phyloP scores from a whole-genome alignment of 306 rosid genomes.

The Oxytropis ochrocephala region DNA sequence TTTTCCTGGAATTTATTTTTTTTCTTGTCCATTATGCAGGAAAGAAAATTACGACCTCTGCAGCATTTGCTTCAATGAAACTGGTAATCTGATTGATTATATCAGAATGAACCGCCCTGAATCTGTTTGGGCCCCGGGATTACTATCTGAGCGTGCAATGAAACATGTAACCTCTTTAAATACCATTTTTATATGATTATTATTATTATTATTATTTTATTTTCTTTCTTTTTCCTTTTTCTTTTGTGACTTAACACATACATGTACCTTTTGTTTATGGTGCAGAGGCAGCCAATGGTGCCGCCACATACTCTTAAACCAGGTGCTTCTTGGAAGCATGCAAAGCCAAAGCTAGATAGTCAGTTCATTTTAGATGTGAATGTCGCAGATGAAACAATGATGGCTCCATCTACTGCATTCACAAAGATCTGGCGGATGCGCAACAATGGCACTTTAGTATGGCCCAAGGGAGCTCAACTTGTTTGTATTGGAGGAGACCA shows the following conservation, averaged over 20 bases:
- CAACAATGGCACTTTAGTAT: slow-evolving; percentile 54
- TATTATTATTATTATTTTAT: too few relatives aligned
- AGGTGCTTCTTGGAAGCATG: slow-evolving; percentile 19
- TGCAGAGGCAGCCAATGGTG: slow-evolving; percentile 38
- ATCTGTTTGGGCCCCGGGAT: slow-evolving; percentile 22
- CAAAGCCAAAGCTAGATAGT: slow-evolving; percentile 57
- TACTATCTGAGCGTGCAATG: slow-evolving; percentile 23
- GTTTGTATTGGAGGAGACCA: slow-evolving; percentile 74
- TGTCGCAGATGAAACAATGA: slow-evolving; percentile 70
- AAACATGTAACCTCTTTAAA: background rate
- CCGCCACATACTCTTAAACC: slow-evolving; percentile 23
- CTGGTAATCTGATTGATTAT: slow-evolving; percentile 57
- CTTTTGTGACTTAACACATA: background rate
- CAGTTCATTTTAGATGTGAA: slow-evolving; percentile 69
- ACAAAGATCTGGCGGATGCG: slow-evolving; percentile 94
- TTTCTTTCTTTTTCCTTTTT: background rate
- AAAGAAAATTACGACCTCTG: slow-evolving; percentile 83
- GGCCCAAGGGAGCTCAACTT: slow-evolving; percentile 78
- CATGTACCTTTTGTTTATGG: slow-evolving; percentile 1
- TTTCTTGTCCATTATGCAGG: slow-evolving; percentile 37
- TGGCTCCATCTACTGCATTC: slow-evolving; percentile 73
- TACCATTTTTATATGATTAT: background rate
- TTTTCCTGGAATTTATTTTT: background rate
- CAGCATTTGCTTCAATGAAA: slow-evolving; percentile 54
- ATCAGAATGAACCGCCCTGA: slow-evolving; percentile 62